Conservation (phyloP, 1,284 basidiomycete genomes). For the Pyrrhoderma noxium region DNA sequence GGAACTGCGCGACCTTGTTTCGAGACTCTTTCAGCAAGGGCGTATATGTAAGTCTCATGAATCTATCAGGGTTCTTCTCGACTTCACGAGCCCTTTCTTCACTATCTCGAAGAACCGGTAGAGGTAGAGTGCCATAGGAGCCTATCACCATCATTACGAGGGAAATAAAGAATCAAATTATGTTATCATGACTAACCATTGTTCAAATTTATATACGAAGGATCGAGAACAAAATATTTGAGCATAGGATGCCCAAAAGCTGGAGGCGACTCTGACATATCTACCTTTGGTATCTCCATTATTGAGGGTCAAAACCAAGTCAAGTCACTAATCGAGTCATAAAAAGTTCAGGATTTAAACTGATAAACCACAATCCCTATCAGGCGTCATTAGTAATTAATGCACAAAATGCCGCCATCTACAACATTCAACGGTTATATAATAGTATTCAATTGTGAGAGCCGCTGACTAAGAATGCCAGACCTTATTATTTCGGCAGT, state of each 20-base stretch:
- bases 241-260: slow-evolving; percentile 53
- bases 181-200: slow-evolving; percentile 36
- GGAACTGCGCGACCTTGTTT: slow-evolving; percentile 47
- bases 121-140: slow-evolving; percentile 62
- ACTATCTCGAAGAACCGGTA: slow-evolving; percentile 48
- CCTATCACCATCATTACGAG: slow-evolving; percentile 31
- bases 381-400: no score
- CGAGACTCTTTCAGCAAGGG: slow-evolving; percentile 39
- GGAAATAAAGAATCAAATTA: background rate
- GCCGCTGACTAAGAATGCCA: no score
- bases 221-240: slow-evolving; percentile 51
- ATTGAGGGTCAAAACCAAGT: no score
- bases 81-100: slow-evolving; percentile 38
- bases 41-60: slow-evolving; percentile 41
- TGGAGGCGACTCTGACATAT: slow-evolving; percentile 27
- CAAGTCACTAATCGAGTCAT: no score
- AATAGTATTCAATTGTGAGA: no score
- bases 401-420: no score
- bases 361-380: no score
- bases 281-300: background rate
- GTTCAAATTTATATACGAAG: slow-evolving; percentile 59
- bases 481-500: no score
- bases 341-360: no score
- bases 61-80: slow-evolving; percentile 60
- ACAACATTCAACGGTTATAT: no score